A percentile compares a stretch with the other conserved stretches of the same genome.
These are phyloP conservation scores for Toxicodendron radicans DNA, from an alignment of 345 rosid genomes.

Conservation along the genomic window DNA sequence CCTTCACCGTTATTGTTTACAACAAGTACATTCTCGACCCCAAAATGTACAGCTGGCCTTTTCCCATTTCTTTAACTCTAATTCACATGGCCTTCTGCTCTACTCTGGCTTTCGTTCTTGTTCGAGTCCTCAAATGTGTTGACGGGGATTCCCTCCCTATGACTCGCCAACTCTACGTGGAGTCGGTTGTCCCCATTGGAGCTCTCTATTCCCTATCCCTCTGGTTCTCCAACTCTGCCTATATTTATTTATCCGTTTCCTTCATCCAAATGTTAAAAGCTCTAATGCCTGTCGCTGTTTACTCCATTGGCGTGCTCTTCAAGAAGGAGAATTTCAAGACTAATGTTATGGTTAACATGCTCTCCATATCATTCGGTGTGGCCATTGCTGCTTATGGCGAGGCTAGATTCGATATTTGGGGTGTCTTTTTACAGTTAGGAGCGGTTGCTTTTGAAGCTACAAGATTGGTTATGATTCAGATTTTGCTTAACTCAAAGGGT, in stretches of 20 bases:
- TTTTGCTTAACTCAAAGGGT: conserved; percentile 56
- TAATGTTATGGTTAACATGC: conserved; percentile 59
- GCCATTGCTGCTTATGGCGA: conserved; percentile 68
- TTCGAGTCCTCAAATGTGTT: conserved; percentile 34
- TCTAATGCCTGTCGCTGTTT: conserved; percentile 41
- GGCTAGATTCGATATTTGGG: conserved; percentile 64
- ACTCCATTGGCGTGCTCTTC: conserved; percentile 49
- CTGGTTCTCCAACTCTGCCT: conserved; percentile 42
- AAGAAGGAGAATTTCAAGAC: conserved; percentile 47
- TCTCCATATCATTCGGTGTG: conserved; percentile 60
- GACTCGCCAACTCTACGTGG: conserved; percentile 35
- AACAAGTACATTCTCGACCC: conserved; percentile 92
- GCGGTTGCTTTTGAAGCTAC: conserved; percentile 71
- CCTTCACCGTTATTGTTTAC: conserved; percentile 93
- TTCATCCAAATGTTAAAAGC: conserved; percentile 48
- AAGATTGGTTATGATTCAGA: conserved; percentile 60
- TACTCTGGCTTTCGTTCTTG: conserved; percentile 28
- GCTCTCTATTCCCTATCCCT: conserved; percentile 36
- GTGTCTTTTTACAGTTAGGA: conserved; percentile 55
- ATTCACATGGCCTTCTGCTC: conserved; percentile 41
- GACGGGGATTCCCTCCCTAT: conserved; percentile 30
- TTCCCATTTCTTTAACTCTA: conserved; percentile 38
- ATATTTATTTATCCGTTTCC: conserved; percentile 38
- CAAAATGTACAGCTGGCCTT: conserved; percentile 82
- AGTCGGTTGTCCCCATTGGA: conserved; percentile 41